Evolutionary conservation across 176 grass and related monocot genomes (phyloP).

Genomic region (Lolium perenne): DNA sequence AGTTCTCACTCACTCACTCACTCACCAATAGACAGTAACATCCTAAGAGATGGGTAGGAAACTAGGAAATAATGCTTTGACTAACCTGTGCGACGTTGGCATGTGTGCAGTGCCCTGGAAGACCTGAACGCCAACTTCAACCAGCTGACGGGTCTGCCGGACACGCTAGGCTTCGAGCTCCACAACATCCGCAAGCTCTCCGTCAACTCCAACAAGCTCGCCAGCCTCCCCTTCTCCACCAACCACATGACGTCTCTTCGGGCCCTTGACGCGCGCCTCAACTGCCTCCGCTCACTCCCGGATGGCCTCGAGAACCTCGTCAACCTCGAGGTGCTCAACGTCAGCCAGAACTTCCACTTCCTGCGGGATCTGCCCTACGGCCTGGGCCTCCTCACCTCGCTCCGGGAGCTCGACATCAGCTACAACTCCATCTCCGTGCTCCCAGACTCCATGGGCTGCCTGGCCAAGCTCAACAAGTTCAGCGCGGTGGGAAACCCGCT

Average conservation of each 20-base stretch:
- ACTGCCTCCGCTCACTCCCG: conserved; percentile 80
- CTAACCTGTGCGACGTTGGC: background rate
- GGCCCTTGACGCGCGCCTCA: conserved; percentile 83
- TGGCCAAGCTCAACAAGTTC: conserved; percentile 74
- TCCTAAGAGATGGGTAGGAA: background rate
- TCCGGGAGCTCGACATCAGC: conserved; percentile 91
- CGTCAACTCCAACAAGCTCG: conserved; percentile 91
- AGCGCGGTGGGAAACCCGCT: conserved; percentile 80
- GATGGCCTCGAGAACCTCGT: conserved; percentile 73
- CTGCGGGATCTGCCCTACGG: conserved; percentile 74
- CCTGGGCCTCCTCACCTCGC: conserved; percentile 74
- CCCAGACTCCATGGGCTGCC: conserved; percentile 85
- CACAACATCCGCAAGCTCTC: conserved; percentile 67
- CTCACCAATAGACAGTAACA: background rate
- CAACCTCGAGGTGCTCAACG: conserved; percentile 79
- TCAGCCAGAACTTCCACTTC: conserved; percentile 94
- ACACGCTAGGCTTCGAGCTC: conserved; percentile 96
- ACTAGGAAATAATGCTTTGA: background rate
- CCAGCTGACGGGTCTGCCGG: conserved; percentile 79
- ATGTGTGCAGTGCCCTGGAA: conserved; percentile 59
- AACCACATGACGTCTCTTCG: conserved; percentile 77
- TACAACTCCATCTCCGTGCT: conserved; percentile 82
- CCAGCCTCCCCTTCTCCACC: conserved; percentile 73
- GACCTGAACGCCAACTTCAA: conserved; percentile 98
- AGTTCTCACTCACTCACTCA: background rate